phyloP scores from a whole-genome alignment of 2,329 filamentous ascomycete species.

The Sclerotinia subarctica region DNA sequence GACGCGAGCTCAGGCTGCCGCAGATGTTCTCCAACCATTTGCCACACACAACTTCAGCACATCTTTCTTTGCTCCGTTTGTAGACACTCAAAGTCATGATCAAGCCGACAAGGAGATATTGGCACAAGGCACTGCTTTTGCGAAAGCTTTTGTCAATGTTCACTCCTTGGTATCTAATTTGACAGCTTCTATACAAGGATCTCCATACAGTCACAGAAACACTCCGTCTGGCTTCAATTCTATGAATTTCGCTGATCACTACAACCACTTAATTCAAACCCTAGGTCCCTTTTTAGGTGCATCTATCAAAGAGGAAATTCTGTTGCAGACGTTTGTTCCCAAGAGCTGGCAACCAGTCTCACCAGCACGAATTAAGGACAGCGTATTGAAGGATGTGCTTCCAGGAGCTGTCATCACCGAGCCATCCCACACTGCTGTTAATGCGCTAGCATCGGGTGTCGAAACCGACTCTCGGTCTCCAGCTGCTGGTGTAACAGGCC shows the following conservation, averaged over 20 bases:
- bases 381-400: conserved; percentile 21
- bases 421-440: conserved; percentile 17
- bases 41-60: conserved; percentile 47
- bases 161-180: conserved; percentile 75
- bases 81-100: conserved; percentile 45
- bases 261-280: conserved; percentile 67
- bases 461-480: not conserved
- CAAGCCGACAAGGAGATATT: conserved; percentile 45
- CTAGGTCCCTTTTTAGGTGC: conserved; percentile 76
- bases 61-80: conserved; percentile 69
- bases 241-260: conserved; percentile 83
- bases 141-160: conserved; percentile 73
- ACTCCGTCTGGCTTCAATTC: conserved; percentile 62
- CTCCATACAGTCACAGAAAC: conserved; percentile 54
- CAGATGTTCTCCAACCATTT: conserved; percentile 67
- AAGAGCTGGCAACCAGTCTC: conserved; percentile 52
- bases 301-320: conserved; percentile 80
- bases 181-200: conserved; percentile 67
- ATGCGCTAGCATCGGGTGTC: not conserved
- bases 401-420: conserved; percentile 24
- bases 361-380: conserved; percentile 28
- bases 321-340: conserved; percentile 70
- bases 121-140: conserved; percentile 67
- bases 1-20: conserved; percentile 65
- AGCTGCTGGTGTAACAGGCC: not conserved